These are phyloP conservation scores for Eucalyptus guilfoylei DNA, from an alignment of 345 rosid species.

Conservation along the genomic window DNA sequence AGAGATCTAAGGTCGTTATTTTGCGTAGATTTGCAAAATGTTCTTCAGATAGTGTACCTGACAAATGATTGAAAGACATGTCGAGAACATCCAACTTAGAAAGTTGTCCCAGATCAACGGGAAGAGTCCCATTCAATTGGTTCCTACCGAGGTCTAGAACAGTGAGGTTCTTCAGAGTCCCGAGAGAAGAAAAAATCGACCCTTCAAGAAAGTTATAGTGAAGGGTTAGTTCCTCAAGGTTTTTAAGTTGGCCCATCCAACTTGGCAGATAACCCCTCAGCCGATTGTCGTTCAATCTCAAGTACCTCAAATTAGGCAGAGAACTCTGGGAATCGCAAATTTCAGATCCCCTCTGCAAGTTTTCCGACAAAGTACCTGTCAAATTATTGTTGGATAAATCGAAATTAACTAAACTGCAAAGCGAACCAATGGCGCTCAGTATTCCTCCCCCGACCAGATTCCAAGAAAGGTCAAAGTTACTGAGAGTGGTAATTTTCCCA, in stretches of 20 bases:
- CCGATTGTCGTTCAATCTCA: slow-evolving; percentile 7
- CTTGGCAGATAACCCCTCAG: slow-evolving; percentile 22
- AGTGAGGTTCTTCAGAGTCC: slow-evolving; percentile 7
- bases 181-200: slow-evolving; percentile 21
- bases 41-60: slow-evolving; percentile 10
- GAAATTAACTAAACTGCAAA: slow-evolving; percentile 17
- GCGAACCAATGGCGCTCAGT: slow-evolving; percentile 17
- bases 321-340: slow-evolving; percentile 2
- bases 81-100: slow-evolving; percentile 1
- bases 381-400: slow-evolving; percentile 19
- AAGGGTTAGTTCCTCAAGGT: slow-evolving; percentile 9
- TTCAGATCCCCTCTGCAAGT: neutral
- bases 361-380: slow-evolving; percentile 19
- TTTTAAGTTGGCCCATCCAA: slow-evolving; percentile 18
- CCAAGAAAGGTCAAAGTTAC: neutral
- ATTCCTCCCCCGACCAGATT: slow-evolving; percentile 17
- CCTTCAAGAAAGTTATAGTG: slow-evolving; percentile 14
- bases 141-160: slow-evolving; percentile 4
- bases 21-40: slow-evolving; percentile 17
- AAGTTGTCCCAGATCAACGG: slow-evolving; percentile 19
- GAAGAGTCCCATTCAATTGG: slow-evolving; percentile 27
- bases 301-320: slow-evolving; percentile 10
- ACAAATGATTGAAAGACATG: slow-evolving; percentile 19
- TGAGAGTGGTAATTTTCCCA: slow-evolving; percentile 27
- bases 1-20: slow-evolving; percentile 6